Base-by-base conservation (phyloP, 495 filamentous ascomycete genomes). In the Lophiostoma macrostomum region DNA sequence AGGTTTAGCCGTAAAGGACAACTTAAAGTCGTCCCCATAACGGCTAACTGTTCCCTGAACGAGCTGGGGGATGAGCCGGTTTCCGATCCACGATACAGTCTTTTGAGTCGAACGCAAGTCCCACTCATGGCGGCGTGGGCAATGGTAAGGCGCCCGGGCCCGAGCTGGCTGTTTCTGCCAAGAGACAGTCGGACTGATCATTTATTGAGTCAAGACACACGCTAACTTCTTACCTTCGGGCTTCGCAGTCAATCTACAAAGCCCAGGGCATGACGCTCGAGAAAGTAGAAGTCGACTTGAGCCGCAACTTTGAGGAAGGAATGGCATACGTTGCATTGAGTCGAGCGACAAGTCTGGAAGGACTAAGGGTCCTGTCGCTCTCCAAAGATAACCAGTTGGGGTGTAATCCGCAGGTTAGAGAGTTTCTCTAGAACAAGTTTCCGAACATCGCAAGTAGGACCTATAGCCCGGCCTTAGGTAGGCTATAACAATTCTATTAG, bases 121-220 rank as follows among this genome's bases (percentile, higher is more conserved):
- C 74, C 74, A 0, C 63, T 77, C 7, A 55, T 61, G 10, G 61
- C 71, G 1, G 73, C 67, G 6, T 75, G 71, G 71, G 74, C 74
- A 1, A 65, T 71, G 7, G 72, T 71, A 5, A 67, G 75, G 13
- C 74, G 76, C 43, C 76, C 75, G 48, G 58, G 60, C 43, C 73
- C 74, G 46, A 73, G 25, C 7, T 14, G 46, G 25, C 16, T 43
- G 8, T 25, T 8, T 43, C 22, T 25, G 4, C 8, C 39, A 8
- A 7, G 4, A 7, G 7, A 12, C 20, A 8, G 11, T 43, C 8
- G 5, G 27, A 22, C 12, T 25, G 39, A 8, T n/a, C n/a, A n/a
- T n/a, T n/a, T n/a, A n/a, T n/a, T n/a, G n/a, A n/a, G n/a, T n/a
- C n/a, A n/a, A n/a, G n/a, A n/a, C n/a, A n/a, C n/a, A n/a, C n/a